These are phyloP conservation scores for Orbilia brochopaga DNA, from an alignment of 2,329 filamentous ascomycete species.

Conservation along the genomic window DNA sequence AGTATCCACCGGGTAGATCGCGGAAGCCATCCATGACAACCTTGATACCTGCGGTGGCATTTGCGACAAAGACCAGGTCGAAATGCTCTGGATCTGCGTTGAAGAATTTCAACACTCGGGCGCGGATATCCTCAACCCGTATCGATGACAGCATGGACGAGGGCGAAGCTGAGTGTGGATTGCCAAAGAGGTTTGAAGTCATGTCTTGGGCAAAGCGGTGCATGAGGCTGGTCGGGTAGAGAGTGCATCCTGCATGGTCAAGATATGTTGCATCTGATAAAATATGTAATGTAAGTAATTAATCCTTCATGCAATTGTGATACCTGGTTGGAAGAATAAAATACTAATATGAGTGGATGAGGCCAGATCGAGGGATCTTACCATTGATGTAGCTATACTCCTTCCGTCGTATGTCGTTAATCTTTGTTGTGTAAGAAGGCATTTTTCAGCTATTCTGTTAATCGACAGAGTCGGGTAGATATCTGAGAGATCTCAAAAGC, in stretches of 20 bases:
- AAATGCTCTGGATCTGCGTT: conserved; percentile 80
- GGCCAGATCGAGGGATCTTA: conserved; percentile 13
- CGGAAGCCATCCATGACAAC: conserved; percentile 79
- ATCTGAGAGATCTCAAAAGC: too few relatives aligned
- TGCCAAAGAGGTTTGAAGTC: conserved; percentile 79
- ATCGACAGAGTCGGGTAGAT: too few relatives aligned
- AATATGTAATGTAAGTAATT: not conserved
- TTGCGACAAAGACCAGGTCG: conserved; percentile 88
- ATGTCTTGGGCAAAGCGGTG: conserved; percentile 80
- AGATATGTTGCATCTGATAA: conserved; percentile 75
- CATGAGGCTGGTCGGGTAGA: conserved; percentile 79
- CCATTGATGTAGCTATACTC: conserved; percentile 40
- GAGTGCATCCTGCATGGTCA: conserved; percentile 93
- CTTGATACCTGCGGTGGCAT: conserved; percentile 90
- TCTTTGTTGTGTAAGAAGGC: conserved; percentile 39
- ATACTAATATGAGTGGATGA: not conserved
- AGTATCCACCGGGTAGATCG: conserved; percentile 70
- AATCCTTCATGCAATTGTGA: not conserved
- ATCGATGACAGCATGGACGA: conserved; percentile 78
- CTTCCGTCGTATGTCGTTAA: conserved; percentile 38
- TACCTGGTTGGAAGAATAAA: too few relatives aligned
- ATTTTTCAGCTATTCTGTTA: conserved; percentile 3
- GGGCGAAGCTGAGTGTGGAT: conserved; percentile 84
- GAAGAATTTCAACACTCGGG: conserved; percentile 76
- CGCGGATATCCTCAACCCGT: conserved; percentile 76